Evolutionary conservation across 2,329 filamentous ascomycete genomes (phyloP), one percentile per base, ranked within the genome.

Genomic region (Lasiodiplodia gonubiensis): DNA sequence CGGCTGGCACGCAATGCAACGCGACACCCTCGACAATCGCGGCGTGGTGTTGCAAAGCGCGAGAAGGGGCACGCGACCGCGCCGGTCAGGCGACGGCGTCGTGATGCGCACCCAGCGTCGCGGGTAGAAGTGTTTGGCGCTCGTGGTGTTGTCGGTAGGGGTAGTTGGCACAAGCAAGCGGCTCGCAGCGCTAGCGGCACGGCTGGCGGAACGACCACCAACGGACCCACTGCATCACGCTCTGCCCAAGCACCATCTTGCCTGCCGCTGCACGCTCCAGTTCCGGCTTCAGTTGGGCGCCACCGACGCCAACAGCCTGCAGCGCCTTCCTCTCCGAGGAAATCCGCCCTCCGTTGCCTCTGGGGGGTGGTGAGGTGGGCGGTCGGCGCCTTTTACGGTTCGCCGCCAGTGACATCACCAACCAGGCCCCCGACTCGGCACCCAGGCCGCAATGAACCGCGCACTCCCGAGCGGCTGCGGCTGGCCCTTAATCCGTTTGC

Each of bases 171-270:
- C 49, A 52, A 64, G 64, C 64, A 48, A 25, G 37, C 53, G 30
- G 63, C 51, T 30, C 8, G 25, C 37, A 33, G 52, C 64, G 59
- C 59, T 63, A 66, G 64, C 64, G 64, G 64, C 64, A 66, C 64
- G 64, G 52, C 64, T 54, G 63, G 35, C 51, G 60, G 61, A 59
- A 59, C 51, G 42, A 30, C 10, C 35, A 35, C 21, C 35, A 42
- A 25, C 54, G 21, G 27, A 57, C 33, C 54, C 54, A 39, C 57
- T 11, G 30, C 57, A 25, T 35, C 53, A 14, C 27, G 51, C 21
- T 51, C 25, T 30, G 23, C 25, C 54, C 12, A 23, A 53, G 51
- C 42, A 21, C 21, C 42, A 21, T n/a, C 42, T 18, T 46, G n/a
- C 21, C 42, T 52, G 63, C 63, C 63, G 25, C 52, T 30, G 63